These are phyloP conservation scores for Hyaloperonospora arabidopsidis DNA, from an alignment of 352 stramenopile species.

Conservation along the genomic window DNA sequence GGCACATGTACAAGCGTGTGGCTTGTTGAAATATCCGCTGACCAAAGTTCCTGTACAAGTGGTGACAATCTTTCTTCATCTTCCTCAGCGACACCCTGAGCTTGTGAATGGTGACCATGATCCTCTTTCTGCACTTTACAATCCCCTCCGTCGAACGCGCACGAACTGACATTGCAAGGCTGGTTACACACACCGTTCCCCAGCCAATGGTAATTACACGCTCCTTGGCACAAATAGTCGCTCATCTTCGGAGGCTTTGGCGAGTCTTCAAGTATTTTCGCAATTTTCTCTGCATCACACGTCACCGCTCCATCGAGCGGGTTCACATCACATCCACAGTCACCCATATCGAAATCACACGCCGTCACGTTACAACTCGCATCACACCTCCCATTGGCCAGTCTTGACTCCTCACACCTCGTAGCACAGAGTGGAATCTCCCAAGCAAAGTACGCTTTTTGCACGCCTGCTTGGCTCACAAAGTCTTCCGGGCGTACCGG, in stretches of 20 bases:
- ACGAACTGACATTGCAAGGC: slow-evolving; percentile 73
- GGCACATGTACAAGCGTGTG: slow-evolving; percentile 62
- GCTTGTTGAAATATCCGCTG: slow-evolving; percentile 39
- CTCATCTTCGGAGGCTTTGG: slow-evolving; percentile 38
- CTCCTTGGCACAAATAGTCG: slow-evolving; percentile 59
- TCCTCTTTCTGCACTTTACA: slow-evolving; percentile 37
- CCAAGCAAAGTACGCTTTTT: slow-evolving; percentile 91
- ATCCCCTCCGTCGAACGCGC: slow-evolving; percentile 80
- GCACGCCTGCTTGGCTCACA: slow-evolving; percentile 71
- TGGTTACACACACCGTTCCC: slow-evolving; percentile 73
- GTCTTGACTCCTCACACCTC: slow-evolving; percentile 61
- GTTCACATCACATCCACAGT: slow-evolving; percentile 83
- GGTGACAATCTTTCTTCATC: slow-evolving; percentile 15
- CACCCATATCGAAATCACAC: slow-evolving; percentile 90
- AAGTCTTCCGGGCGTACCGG: slow-evolving; percentile 88
- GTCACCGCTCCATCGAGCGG: slow-evolving; percentile 34
- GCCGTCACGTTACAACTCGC: slow-evolving; percentile 78
- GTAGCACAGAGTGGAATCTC: slow-evolving; percentile 85
- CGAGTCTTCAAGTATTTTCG: slow-evolving; percentile 43
- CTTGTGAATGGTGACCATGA: slow-evolving; percentile 7
- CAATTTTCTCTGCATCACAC: slow-evolving; percentile 58
- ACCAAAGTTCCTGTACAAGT: slow-evolving; percentile 34
- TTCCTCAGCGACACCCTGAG: slow-evolving; percentile 10
- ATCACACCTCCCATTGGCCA: slow-evolving; percentile 87
- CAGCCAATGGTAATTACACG: slow-evolving; percentile 75